Evolutionary conservation across 2,329 filamentous ascomycete genomes (phyloP).

Genomic region (Polychaeton citri): DNA sequence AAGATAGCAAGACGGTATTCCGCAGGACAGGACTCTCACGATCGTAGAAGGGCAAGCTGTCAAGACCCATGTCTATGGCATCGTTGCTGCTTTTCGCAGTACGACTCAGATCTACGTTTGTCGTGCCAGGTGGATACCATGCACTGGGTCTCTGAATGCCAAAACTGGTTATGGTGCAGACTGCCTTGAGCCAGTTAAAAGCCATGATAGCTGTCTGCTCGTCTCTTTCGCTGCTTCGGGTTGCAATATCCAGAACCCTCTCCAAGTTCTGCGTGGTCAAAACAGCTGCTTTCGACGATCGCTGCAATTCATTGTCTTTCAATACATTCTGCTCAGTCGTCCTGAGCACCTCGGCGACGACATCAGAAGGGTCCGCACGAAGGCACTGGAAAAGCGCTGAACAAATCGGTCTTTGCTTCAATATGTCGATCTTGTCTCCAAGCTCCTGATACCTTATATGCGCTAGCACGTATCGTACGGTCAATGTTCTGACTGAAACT

Average conservation of each 20-base stretch:
- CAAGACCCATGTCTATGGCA: conserved; percentile 50
- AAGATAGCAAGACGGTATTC: conserved; percentile 66
- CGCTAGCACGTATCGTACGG: conserved; percentile 66
- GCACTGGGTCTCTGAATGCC: conserved; percentile 67
- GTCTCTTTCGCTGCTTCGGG: conserved; percentile 26
- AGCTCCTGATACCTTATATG: conserved; percentile 66
- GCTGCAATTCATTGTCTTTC: conserved; percentile 58
- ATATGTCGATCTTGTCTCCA: conserved; percentile 66
- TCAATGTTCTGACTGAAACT: conserved; percentile 71
- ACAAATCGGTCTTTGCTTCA: conserved; percentile 60
- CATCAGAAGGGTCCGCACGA: conserved; percentile 59
- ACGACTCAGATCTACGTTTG: conserved; percentile 11
- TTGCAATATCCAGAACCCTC: conserved; percentile 43
- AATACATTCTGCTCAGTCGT: conserved; percentile 58
- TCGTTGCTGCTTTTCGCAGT: conserved; percentile 23
- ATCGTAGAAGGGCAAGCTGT: conserved; percentile 57
- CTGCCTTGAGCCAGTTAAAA: conserved; percentile 60
- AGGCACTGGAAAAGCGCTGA: conserved; percentile 63
- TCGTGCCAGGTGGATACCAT: conserved; percentile 63
- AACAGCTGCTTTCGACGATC: conserved; percentile 48
- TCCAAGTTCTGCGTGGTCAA: conserved; percentile 27
- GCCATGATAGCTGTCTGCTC: conserved; percentile 53
- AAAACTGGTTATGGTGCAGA: conserved; percentile 59
- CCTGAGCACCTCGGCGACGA: conserved; percentile 63
- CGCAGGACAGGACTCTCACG: conserved; percentile 52